Evolutionary conservation across 176 grass and related monocot genomes (phyloP).

Genomic region (Triticum turgidum): DNA sequence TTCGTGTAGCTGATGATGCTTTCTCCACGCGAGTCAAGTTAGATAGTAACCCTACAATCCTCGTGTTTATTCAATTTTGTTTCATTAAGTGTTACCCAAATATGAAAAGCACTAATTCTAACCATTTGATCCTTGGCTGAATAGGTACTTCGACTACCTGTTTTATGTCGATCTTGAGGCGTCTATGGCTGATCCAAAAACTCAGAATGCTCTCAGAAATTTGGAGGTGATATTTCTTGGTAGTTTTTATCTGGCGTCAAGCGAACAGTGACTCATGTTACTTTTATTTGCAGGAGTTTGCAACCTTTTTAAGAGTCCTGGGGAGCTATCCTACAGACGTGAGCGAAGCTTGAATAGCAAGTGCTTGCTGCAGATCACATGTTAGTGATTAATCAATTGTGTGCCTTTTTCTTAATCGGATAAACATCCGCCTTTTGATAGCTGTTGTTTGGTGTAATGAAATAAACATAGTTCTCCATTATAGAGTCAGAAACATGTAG

Average conservation of each 20-base stretch:
- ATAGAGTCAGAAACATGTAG: background rate
- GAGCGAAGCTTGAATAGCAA: constrained; percentile 49
- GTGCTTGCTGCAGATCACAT: constrained; percentile 24
- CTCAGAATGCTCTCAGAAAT: constrained; percentile 84
- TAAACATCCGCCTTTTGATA: background rate
- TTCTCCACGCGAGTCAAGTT: constrained; percentile 62
- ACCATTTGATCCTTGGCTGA: background rate
- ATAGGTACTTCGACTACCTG: constrained; percentile 92
- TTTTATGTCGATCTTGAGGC: constrained; percentile 94
- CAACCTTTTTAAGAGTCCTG: constrained; percentile 68
- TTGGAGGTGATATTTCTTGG: constrained; percentile 60
- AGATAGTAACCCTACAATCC: constrained; percentile 18
- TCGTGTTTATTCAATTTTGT: background rate
- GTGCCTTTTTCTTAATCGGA: background rate
- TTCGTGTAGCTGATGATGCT: constrained; percentile 62
- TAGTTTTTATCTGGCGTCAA: constrained; percentile 1
- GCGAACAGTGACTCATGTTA: constrained; percentile 21
- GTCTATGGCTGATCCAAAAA: constrained; percentile 81
- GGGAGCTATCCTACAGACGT: constrained; percentile 81
- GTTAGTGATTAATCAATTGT: constrained; percentile 28
- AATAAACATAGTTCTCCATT: background rate
- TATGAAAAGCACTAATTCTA: background rate
- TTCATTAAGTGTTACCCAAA: background rate
- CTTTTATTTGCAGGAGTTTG: constrained; percentile 74
- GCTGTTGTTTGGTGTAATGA: background rate